phyloP scores from a whole-genome alignment of 139 green algal species.

The Penium margaritaceum region DNA sequence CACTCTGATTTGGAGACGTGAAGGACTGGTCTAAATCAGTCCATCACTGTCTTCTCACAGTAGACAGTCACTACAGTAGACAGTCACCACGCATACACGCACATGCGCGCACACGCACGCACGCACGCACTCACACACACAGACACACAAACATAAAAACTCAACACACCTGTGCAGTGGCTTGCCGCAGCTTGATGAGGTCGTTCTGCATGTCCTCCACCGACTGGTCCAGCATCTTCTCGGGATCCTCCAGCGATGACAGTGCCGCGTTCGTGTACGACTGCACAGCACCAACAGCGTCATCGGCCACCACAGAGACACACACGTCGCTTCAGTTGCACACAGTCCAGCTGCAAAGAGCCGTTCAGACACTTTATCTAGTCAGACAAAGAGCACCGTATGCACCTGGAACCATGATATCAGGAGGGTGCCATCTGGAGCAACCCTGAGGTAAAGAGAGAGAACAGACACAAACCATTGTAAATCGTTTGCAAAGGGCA shows the following conservation, averaged over 20 bases:
- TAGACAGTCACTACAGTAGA: no score
- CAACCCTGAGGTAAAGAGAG: neutral
- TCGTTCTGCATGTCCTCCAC: conserved; percentile 96
- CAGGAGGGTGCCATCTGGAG: neutral
- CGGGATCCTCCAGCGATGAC: conserved; percentile 67
- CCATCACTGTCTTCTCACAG: no score
- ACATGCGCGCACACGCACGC: no score
- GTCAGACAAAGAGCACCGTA: neutral
- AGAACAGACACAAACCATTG: neutral
- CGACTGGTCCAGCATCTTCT: conserved; percentile 95
- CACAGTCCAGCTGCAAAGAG: neutral
- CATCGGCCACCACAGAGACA: neutral
- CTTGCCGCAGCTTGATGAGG: conserved; percentile 94
- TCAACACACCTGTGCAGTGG: conserved; percentile 78
- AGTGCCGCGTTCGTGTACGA: conserved; percentile 71
- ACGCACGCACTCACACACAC: no score
- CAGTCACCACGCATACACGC: no score
- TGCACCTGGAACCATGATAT: neutral
- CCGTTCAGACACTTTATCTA: neutral
- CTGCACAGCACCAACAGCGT: conserved; percentile 7
- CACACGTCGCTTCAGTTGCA: neutral
- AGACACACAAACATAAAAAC: no score
- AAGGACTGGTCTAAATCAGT: no score
- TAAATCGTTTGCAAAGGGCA: neutral
- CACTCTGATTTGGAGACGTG: no score